Conservation (phyloP, 352 stramenopile genomes). For the Phytopythium chamaehyphon region DNA sequence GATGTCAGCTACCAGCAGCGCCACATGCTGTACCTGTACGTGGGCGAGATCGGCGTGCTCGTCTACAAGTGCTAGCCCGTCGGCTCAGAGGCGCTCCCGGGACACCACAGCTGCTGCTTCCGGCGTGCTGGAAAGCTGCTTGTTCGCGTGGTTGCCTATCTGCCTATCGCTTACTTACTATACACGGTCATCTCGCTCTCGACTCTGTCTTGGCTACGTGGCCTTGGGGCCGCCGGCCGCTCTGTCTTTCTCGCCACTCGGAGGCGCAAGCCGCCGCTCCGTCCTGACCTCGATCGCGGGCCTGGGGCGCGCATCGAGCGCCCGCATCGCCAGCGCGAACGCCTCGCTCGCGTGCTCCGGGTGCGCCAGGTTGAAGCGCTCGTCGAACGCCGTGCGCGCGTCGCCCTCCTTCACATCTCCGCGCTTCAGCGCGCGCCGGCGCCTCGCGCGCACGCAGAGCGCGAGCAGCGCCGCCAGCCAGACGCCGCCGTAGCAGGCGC, state of each 20-base stretch:
- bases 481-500: conserved; percentile 38
- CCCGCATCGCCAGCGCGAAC: conserved; percentile 24
- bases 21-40: conserved; percentile 94
- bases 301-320: conserved; percentile 12
- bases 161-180: conserved; percentile 3
- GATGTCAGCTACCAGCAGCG: conserved; percentile 95
- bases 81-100: not conserved
- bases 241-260: not conserved
- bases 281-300: not conserved
- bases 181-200: not conserved
- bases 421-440: conserved; percentile 1
- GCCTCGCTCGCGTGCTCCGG: conserved; percentile 28
- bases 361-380: conserved; percentile 25
- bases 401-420: conserved; percentile 3
- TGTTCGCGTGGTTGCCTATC: too few relatives aligned
- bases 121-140: too few relatives aligned
- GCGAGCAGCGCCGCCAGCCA: conserved; percentile 26
- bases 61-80: conserved; percentile 93
- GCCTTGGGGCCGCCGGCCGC: not conserved
- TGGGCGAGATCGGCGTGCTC: conserved; percentile 92
- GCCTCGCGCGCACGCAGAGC: conserved; percentile 16
- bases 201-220: not conserved
- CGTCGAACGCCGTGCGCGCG: conserved; percentile 13
- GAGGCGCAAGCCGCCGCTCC: not conserved
- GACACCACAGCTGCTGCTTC: too few relatives aligned